Evolutionary conservation across 2,329 filamentous ascomycete genomes (phyloP).

Genomic region (Lachnum nothofagi): DNA sequence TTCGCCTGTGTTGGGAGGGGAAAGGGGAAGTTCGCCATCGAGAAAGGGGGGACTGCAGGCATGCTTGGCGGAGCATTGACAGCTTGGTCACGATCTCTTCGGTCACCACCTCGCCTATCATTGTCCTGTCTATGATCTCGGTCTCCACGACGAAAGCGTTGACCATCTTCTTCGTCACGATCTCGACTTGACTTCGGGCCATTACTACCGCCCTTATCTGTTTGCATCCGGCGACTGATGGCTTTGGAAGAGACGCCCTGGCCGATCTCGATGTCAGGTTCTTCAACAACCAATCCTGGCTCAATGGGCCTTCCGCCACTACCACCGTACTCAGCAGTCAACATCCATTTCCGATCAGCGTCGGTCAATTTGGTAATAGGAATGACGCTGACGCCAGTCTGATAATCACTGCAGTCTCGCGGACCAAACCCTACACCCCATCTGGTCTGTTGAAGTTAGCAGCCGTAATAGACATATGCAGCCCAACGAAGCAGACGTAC

Average conservation of each 20-base stretch:
- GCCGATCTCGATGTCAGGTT: constrained; percentile 97
- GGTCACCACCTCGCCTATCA: constrained; percentile 13
- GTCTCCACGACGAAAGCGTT: constrained; percentile 20
- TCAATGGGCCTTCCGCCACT: constrained; percentile 80
- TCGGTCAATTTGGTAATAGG: constrained; percentile 90
- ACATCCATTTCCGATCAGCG: constrained; percentile 94
- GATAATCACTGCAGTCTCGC: constrained; percentile 94
- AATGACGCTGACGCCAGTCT: constrained; percentile 85
- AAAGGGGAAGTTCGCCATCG: constrained; percentile 28
- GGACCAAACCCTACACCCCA: constrained; percentile 98
- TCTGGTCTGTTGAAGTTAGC: constrained; percentile 59
- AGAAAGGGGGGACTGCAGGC: constrained; percentile 18
- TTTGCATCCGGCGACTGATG: constrained; percentile 64
- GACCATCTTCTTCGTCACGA: constrained; percentile 29
- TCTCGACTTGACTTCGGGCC: constrained; percentile 52
- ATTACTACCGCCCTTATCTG: constrained; percentile 59
- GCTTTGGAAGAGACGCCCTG: constrained; percentile 95
- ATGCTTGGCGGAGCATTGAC: constrained; percentile 16
- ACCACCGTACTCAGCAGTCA: constrained; percentile 88
- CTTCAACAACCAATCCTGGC: constrained; percentile 82
- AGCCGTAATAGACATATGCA: constrained; percentile 1
- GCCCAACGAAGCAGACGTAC: constrained; percentile 20
- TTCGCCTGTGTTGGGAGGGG: constrained; percentile 41
- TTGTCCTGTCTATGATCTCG: constrained; percentile 16
- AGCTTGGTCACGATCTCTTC: constrained; percentile 7